Conservation (phyloP, 805 yeast species). For the Danielia reshetovae region DNA sequence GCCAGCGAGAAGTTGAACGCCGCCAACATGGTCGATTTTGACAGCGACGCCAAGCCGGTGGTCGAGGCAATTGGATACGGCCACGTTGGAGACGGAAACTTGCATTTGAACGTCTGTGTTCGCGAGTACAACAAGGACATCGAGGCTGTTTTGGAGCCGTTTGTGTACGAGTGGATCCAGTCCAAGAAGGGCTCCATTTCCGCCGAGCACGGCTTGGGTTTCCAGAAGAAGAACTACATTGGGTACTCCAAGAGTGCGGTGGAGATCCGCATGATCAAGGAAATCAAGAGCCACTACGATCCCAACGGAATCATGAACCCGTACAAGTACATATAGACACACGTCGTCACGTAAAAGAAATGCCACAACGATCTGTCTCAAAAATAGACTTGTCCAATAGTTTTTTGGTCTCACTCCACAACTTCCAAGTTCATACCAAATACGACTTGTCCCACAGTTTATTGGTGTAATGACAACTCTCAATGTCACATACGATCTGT, state of each 20-base stretch:
- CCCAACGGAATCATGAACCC: conserved; percentile 93
- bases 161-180: conserved; percentile 87
- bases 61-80: conserved; percentile 93
- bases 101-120: conserved; percentile 90
- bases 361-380: too few relatives aligned
- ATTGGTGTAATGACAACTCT: too few relatives aligned
- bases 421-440: too few relatives aligned
- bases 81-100: conserved; percentile 97
- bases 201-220: conserved; percentile 97
- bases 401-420: too few relatives aligned
- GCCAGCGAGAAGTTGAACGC: conserved; percentile 57
- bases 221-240: conserved; percentile 90
- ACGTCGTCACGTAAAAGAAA: not conserved
- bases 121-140: conserved; percentile 76
- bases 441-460: too few relatives aligned
- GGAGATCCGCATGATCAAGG: conserved; percentile 73
- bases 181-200: conserved; percentile 78
- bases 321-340: conserved; percentile 71
- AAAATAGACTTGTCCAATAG: too few relatives aligned
- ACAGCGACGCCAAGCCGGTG: conserved; percentile 68
- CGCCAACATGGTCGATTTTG: conserved; percentile 54
- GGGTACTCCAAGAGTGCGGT: conserved; percentile 74
- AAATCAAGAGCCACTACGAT: conserved; percentile 77
- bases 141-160: conserved; percentile 85
- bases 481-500: too few relatives aligned